Evolutionary conservation across 352 stramenopile species (phyloP).

Genomic region (Pythium angustatum): DNA sequence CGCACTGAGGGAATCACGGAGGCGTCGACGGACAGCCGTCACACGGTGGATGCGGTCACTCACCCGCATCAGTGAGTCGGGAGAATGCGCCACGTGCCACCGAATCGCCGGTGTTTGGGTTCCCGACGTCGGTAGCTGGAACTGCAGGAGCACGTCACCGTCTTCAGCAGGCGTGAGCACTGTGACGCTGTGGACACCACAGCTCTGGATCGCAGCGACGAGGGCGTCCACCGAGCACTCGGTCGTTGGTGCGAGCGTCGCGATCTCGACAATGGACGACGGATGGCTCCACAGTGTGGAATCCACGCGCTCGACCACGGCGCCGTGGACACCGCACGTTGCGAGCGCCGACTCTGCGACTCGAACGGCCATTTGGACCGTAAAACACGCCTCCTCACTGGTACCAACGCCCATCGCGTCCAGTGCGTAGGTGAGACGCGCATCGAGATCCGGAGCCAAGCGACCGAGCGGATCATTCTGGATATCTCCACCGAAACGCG

Average conservation of each 20-base stretch:
- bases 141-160: not conserved
- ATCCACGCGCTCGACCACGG: constrained; percentile 11
- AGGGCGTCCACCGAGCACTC: not conserved
- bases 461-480: not conserved
- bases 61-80: not conserved
- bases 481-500: not conserved
- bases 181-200: not conserved
- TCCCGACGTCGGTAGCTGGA: constrained; percentile 9
- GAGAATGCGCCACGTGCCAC: not conserved
- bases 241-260: not conserved
- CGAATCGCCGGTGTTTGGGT: constrained; percentile 12
- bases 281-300: constrained; percentile 15
- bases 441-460: not conserved
- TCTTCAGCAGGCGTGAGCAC: not conserved
- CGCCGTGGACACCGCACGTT: not conserved
- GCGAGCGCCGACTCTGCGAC: constrained; percentile 7
- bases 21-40: not conserved
- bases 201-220: not conserved
- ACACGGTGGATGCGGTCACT: not conserved
- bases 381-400: constrained; percentile 16
- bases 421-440: constrained; percentile 10
- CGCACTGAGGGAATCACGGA: constrained; percentile 4
- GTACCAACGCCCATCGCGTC: constrained; percentile 10
- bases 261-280: constrained; percentile 18
- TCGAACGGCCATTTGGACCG: not conserved